Conservation (phyloP, 768 basidiomycete genomes). For the Leccinellum luteum region DNA sequence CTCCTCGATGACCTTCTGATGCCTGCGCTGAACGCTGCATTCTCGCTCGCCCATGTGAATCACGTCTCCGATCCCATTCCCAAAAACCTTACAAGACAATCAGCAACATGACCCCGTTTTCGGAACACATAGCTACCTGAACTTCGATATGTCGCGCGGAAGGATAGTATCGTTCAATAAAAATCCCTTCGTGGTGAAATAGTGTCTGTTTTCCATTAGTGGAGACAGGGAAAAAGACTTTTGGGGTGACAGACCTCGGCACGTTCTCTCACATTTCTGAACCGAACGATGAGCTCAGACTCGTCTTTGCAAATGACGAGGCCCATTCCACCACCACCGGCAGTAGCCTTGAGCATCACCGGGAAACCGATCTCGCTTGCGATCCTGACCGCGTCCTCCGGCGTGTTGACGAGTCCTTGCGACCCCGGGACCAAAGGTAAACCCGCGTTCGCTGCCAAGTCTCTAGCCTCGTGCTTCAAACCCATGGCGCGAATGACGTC, state of each 20-base stretch:
- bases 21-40: constrained; percentile 64
- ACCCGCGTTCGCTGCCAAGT: constrained; percentile 43
- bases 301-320: constrained; percentile 50
- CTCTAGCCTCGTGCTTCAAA: constrained; percentile 57
- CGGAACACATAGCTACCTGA: constrained; percentile 39
- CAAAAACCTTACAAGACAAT: constrained; percentile 50
- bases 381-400: constrained; percentile 39
- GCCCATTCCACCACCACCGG: constrained; percentile 70
- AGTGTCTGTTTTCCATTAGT: constrained; percentile 31
- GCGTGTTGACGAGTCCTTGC: constrained; percentile 41
- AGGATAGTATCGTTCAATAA: constrained; percentile 58
- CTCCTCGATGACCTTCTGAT: constrained; percentile 76
- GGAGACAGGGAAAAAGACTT: neutral
- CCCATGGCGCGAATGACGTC: constrained; percentile 54
- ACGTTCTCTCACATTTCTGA: constrained; percentile 37
- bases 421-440: constrained; percentile 60
- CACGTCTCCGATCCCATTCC: constrained; percentile 56
- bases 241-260: constrained; percentile 42
- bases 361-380: constrained; percentile 52
- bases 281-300: constrained; percentile 36
- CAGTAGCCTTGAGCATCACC: constrained; percentile 64
- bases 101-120: neutral
- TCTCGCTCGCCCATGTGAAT: constrained; percentile 70
- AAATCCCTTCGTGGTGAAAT: constrained; percentile 51
- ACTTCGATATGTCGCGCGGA: constrained; percentile 64